Conservation (phyloP, 805 yeast species). For the Candida yuanshanica region DNA sequence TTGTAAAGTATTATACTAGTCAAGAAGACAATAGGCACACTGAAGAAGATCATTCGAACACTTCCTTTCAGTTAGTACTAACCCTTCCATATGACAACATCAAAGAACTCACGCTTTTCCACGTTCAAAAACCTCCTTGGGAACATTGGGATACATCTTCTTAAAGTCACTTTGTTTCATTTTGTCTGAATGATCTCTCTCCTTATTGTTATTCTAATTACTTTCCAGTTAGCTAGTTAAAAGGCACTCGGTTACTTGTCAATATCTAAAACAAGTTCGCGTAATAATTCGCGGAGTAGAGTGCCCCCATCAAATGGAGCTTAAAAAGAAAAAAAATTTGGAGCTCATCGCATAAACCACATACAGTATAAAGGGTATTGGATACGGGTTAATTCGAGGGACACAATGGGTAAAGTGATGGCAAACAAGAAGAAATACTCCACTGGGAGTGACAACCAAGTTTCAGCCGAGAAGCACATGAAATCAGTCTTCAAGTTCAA, state of each 20-base stretch:
- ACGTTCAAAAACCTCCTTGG: conserved; percentile 17
- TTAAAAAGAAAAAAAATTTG: conserved; percentile 1
- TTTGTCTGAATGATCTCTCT: too few relatives aligned
- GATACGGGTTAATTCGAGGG: not conserved
- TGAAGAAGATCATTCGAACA: conserved; percentile 20
- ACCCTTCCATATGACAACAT: not conserved
- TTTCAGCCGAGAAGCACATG: conserved; percentile 63
- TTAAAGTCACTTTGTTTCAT: conserved; percentile 20
- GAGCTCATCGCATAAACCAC: conserved; percentile 8
- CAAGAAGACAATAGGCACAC: conserved; percentile 16
- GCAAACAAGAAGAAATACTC: conserved; percentile 56
- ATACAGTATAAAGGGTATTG: too few relatives aligned
- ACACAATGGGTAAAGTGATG: conserved; percentile 30
- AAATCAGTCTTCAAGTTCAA: conserved; percentile 92
- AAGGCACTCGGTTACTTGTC: too few relatives aligned
- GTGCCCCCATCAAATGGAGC: not conserved
- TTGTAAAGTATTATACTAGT: conserved; percentile 17
- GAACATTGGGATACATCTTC: conserved; percentile 17
- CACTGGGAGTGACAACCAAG: conserved; percentile 47
- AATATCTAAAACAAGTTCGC: not conserved
- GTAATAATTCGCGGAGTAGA: too few relatives aligned
- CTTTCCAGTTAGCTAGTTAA: too few relatives aligned
- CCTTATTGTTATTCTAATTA: too few relatives aligned
- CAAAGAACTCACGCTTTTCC: conserved; percentile 14
- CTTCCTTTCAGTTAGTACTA: conserved; percentile 2